Evolutionary conservation across 106 monocot genomes (phyloP), one percentile per base, ranked within the genome.

Genomic region (Phalaenopsis equestris): DNA sequence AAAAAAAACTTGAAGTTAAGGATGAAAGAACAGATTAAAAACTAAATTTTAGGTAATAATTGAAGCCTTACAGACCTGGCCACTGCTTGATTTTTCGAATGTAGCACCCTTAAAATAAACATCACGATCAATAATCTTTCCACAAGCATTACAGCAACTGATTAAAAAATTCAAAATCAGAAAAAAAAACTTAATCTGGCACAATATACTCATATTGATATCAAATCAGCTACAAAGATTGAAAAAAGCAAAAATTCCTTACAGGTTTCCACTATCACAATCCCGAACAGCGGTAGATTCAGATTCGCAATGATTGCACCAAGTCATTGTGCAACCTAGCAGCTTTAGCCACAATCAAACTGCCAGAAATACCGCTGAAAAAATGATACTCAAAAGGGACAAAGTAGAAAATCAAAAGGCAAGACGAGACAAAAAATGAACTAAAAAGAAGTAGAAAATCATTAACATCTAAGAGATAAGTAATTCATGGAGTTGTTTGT

Each of bases 101-200:
- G 81, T 82, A 41, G 88, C 87, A 2, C 68, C 93, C 21, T 64
- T 75, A 52, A 43, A 77, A 79, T 84, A 93, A 1, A 91, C 17
- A 36, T 93, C 88, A 56, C 90, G 85, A 72, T 88, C 85, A 68
- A 93, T 52, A 77, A 96, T 77, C 79, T 83, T 91, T 38, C 96
- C 96, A 37, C 96, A 96, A 10, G 24, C 67, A 16, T 15, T 38
- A 70, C 96, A 96, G 75, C 88, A 91, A 76, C 96, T 96, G 82
- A 56, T 42, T 6, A 3, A 49, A 36, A 58, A 57, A 46, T 21
- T 11, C 37, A 58, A 77, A 61, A 83, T 37, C 67, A 81, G 6
- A 67, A 83, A 68, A 16, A 79, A 6, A 10, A 39, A 9, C 39
- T 70, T 39, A 68, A 14, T 68, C 39, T 21, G 39, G 38, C 39